Evolutionary conservation across 441 rosid genomes (phyloP).

Genomic region (Metrosideros polymorpha): DNA sequence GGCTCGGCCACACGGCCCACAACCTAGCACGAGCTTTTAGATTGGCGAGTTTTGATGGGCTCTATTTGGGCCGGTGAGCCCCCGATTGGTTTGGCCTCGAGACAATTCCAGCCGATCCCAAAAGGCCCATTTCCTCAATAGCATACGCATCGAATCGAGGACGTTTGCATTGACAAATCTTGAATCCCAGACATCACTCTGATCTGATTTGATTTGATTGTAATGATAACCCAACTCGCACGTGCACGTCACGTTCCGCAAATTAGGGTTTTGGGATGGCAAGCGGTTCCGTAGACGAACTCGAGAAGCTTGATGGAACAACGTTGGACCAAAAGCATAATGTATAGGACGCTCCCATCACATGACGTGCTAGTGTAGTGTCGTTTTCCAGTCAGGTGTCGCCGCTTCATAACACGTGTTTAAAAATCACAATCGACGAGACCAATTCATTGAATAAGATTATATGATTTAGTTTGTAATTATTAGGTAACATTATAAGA

Average conservation of each 20-base stretch:
- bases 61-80: neutral
- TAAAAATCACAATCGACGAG: neutral
- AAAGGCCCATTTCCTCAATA: neutral
- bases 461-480: neutral
- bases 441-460: neutral
- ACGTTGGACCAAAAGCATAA: fast-evolving
- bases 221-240: too few relatives aligned
- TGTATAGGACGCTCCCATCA: fast-evolving
- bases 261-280: neutral
- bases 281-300: neutral
- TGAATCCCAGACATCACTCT: too few relatives aligned
- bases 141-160: neutral
- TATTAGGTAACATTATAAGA: neutral
- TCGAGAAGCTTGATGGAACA: fast-evolving
- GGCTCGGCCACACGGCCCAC: neutral
- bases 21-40: neutral
- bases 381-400: fast-evolving
- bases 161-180: too few relatives aligned
- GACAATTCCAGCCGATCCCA: neutral
- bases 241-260: neutral
- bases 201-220: neutral
- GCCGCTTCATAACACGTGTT: fast-evolving
- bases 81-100: neutral
- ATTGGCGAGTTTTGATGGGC: neutral
- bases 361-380: fast-evolving